Percentiles rank a stretch among this genome's conserved stretches.
Conservation (phyloP, 2,329 filamentous ascomycete genomes). For the Aspergillus sp. region DNA sequence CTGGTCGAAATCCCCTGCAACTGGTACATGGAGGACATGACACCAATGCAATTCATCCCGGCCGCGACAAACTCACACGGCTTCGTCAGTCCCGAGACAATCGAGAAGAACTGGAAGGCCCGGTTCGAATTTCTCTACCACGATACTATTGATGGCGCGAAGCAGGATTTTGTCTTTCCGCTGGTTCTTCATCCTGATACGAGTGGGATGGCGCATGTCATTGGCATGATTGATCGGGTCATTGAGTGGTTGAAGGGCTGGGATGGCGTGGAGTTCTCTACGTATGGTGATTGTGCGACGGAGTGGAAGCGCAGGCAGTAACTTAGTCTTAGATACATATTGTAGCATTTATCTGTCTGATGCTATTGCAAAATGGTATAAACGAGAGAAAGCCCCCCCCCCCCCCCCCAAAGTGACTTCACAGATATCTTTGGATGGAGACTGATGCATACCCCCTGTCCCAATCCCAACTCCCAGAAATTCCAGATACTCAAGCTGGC, state of each 20-base stretch:
- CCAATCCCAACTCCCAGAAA: too few relatives aligned
- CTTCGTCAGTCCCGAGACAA: constrained; percentile 56
- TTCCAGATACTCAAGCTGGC: too few relatives aligned
- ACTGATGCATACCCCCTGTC: too few relatives aligned
- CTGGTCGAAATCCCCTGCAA: constrained; percentile 47
- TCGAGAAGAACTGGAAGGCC: constrained; percentile 63
- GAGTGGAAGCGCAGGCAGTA: constrained; percentile 2
- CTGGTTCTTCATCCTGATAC: constrained; percentile 59
- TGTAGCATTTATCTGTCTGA: background rate
- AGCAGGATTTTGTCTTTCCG: constrained; percentile 48
- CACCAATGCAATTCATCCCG: constrained; percentile 47
- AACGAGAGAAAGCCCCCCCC: too few relatives aligned
- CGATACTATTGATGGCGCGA: constrained; percentile 51
- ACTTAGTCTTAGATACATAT: background rate
- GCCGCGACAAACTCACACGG: constrained; percentile 54
- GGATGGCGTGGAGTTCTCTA: constrained; percentile 30
- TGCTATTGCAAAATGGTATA: too few relatives aligned
- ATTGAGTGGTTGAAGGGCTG: constrained; percentile 51
- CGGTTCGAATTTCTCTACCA: constrained; percentile 41
- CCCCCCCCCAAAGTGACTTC: too few relatives aligned
- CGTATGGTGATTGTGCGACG: constrained; percentile 7
- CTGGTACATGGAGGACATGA: constrained; percentile 50
- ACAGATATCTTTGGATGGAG: too few relatives aligned
- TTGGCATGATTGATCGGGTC: constrained; percentile 57
- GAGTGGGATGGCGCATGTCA: constrained; percentile 61